These are phyloP conservation scores for Solanum lignicaule DNA, from an alignment of 257 asterid genomes.

Conservation along the genomic window DNA sequence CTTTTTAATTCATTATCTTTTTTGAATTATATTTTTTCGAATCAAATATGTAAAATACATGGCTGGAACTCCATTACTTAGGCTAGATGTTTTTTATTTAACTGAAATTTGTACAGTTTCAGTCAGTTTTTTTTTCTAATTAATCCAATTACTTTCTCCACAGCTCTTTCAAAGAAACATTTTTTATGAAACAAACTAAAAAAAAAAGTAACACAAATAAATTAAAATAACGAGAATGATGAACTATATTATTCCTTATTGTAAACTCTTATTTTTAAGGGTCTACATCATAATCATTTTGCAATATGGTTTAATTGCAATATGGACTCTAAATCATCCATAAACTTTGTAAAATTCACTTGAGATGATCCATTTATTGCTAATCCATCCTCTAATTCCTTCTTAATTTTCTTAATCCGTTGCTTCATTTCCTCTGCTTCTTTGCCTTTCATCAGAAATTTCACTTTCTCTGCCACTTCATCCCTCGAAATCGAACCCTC, in stretches of 20 bases:
- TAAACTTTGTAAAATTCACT: conserved; percentile 26
- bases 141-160: too few species aligned
- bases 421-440: conserved; percentile 24
- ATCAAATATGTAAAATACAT: too few species aligned
- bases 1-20: too few species aligned
- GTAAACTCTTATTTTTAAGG: not conserved
- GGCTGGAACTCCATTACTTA: too few species aligned
- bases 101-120: too few species aligned
- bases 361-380: conserved; percentile 47
- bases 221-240: not conserved
- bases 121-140: too few species aligned
- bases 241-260: not conserved
- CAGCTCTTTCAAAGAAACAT: too few species aligned
- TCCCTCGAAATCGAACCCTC: conserved; percentile 19
- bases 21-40: too few species aligned
- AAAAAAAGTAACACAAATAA: not conserved
- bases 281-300: not conserved
- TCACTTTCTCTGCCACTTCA: conserved; percentile 42
- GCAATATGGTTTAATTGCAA: not conserved
- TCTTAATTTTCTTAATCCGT: conserved; percentile 30
- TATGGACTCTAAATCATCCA: conserved; percentile 31
- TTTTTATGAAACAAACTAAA: too few species aligned
- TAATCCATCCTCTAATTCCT: conserved; percentile 32
- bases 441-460: conserved; percentile 29
- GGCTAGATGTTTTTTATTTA: too few species aligned